These are phyloP conservation scores for Tolypocladium tropicale DNA, from an alignment of 2,329 filamentous ascomycete species.

Conservation along the genomic window DNA sequence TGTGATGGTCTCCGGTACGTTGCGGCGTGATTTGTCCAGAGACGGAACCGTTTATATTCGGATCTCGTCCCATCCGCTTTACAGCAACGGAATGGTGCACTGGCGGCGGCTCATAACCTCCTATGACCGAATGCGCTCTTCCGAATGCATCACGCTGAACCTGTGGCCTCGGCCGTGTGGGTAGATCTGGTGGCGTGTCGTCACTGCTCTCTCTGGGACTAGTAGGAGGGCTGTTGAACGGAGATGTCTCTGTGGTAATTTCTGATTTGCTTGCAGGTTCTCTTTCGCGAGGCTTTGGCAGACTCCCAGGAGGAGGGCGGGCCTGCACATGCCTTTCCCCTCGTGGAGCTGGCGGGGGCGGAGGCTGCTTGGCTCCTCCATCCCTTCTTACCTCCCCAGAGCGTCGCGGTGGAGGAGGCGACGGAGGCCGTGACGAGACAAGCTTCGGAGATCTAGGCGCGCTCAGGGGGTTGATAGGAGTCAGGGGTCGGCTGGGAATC, in stretches of 20 bases:
- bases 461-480: conserved; percentile 31
- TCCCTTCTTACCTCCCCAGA: conserved; percentile 49
- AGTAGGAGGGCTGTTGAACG: conserved; percentile 78
- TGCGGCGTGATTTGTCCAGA: conserved; percentile 29
- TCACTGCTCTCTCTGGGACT: conserved; percentile 46
- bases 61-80: conserved; percentile 34
- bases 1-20: conserved; percentile 31
- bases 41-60: conserved; percentile 28
- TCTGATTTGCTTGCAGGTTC: conserved; percentile 7
- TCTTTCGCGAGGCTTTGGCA: conserved; percentile 7
- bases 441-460: conserved; percentile 34
- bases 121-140: conserved; percentile 11
- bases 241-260: conserved; percentile 46
- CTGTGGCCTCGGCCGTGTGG: conserved; percentile 38
- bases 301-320: conserved; percentile 8
- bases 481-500: conserved; percentile 45
- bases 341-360: conserved; percentile 70
- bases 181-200: conserved; percentile 39
- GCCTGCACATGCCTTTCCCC: conserved; percentile 52
- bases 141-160: conserved; percentile 11
- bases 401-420: conserved; percentile 52
- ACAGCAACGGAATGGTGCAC: conserved; percentile 36
- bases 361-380: conserved; percentile 29
- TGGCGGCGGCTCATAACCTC: conserved; percentile 40
- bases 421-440: conserved; percentile 42